A percentile compares a stretch with the other conserved stretches of the same genome.
Evolutionary conservation across 176 grass and related monocot genomes (phyloP).

Genomic region (Cenchrus purpureus): DNA sequence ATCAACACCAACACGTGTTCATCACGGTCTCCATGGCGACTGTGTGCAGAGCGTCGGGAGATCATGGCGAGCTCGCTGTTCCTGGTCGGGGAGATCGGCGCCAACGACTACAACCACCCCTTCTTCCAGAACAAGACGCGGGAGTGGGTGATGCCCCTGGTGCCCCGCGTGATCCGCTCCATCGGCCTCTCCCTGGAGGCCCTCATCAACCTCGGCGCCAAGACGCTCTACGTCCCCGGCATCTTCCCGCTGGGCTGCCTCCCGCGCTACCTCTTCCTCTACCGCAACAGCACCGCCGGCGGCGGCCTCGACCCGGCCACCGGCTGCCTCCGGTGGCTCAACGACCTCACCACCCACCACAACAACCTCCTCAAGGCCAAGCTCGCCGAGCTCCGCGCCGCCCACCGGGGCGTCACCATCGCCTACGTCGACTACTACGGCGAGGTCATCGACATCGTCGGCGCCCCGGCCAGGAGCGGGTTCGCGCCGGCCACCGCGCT

Average conservation of each 20-base stretch:
- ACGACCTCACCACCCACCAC: conserved; percentile 39
- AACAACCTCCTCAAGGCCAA: conserved; percentile 24
- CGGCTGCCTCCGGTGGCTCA: conserved; percentile 48
- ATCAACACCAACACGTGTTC: background rate
- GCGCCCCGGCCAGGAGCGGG: background rate
- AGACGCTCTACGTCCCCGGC: conserved; percentile 47
- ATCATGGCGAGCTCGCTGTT: conserved; percentile 62
- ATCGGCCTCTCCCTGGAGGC: conserved; percentile 29
- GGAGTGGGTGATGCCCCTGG: conserved; percentile 35
- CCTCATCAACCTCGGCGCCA: conserved; percentile 54
- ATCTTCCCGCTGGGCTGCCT: conserved; percentile 50
- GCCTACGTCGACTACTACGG: conserved; percentile 50
- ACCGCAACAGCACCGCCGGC: background rate
- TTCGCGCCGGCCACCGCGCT: background rate
- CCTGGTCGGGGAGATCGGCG: conserved; percentile 71
- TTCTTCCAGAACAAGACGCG: conserved; percentile 56
- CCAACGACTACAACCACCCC: conserved; percentile 75
- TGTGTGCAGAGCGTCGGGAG: conserved; percentile 43
- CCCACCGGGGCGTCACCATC: conserved; percentile 31
- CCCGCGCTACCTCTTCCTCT: conserved; percentile 44
- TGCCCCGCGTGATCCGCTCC: conserved; percentile 50
- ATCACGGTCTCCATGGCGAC: too few species aligned
- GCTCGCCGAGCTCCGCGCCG: conserved; percentile 34
- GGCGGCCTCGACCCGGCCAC: conserved; percentile 18
- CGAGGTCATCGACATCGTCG: background rate